These are phyloP conservation scores for Leccinum insigne DNA, from an alignment of 1,284 basidiomycete genomes.

Conservation along the genomic window DNA sequence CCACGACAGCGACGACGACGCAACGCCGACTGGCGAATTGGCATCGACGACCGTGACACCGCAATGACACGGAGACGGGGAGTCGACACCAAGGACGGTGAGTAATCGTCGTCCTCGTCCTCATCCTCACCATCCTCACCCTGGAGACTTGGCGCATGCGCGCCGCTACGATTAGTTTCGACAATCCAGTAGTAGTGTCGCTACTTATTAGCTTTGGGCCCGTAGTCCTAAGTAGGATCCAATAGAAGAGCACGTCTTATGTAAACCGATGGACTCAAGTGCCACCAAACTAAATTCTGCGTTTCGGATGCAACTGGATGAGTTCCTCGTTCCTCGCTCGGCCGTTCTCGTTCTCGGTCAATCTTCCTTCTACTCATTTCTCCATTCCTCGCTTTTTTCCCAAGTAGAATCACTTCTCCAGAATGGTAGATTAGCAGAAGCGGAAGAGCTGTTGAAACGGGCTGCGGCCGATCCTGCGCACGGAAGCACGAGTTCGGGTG, in stretches of 20 bases:
- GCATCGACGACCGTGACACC: too few relatives aligned
- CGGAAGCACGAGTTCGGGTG: conserved; percentile 7
- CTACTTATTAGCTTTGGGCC: too few relatives aligned
- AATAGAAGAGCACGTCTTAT: conserved; percentile 7
- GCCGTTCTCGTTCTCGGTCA: conserved; percentile 62
- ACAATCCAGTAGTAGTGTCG: too few relatives aligned
- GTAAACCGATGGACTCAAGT: conserved; percentile 10
- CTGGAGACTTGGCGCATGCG: too few relatives aligned
- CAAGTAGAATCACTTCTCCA: conserved; percentile 73
- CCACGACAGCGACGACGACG: too few relatives aligned
- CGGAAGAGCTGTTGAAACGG: conserved; percentile 56
- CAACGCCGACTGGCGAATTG: too few relatives aligned
- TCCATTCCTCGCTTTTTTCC: conserved; percentile 70
- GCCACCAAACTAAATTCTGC: not conserved
- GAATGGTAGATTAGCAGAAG: conserved; percentile 64
- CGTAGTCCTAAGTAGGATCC: too few relatives aligned
- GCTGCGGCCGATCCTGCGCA: conserved; percentile 16
- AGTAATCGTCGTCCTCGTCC: too few relatives aligned
- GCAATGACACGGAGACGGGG: too few relatives aligned
- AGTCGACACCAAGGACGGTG: too few relatives aligned
- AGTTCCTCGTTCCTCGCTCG: conserved; percentile 48
- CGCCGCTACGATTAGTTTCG: too few relatives aligned
- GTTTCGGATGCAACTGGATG: conserved; percentile 20
- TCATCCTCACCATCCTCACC: too few relatives aligned
- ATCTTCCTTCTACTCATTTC: conserved; percentile 65